phyloP scores from a whole-genome alignment of 148 eudicot species.

The Suaeda aralocaspica region DNA sequence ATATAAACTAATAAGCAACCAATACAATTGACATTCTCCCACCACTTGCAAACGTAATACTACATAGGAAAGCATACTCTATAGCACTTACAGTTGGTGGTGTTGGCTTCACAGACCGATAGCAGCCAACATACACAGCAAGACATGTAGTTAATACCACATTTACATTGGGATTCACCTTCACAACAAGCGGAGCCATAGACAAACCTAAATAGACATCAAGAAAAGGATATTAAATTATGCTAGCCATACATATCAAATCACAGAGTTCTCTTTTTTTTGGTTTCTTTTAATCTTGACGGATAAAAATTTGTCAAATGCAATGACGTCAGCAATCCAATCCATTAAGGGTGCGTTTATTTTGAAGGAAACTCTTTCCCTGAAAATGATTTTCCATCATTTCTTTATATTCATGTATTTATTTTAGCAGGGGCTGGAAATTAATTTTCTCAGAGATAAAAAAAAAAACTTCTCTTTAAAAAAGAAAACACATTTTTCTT shows the following conservation, averaged over 20 bases:
- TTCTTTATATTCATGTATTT: no score
- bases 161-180: slow-evolving; percentile 86
- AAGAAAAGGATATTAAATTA: slow-evolving; percentile 5
- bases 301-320: neutral
- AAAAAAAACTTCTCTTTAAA: no score
- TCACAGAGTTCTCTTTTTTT: neutral
- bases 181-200: slow-evolving; percentile 83
- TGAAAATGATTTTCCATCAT: no score
- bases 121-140: slow-evolving; percentile 87
- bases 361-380: no score
- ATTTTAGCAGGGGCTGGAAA: no score
- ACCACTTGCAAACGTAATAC: neutral
- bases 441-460: no score
- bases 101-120: slow-evolving; percentile 91
- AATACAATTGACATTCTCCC: neutral
- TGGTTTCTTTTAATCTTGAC: no score
- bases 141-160: slow-evolving; percentile 93
- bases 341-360: no score
- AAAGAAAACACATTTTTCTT: no score
- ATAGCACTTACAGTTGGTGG: slow-evolving; percentile 80
- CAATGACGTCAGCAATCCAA: neutral
- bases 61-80: neutral
- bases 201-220: slow-evolving; percentile 56
- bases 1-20: slow-evolving; percentile 7
- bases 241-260: neutral